Base-by-base conservation (phyloP, 2,329 filamentous ascomycete genomes). In the Albophoma yamanashiensis region DNA sequence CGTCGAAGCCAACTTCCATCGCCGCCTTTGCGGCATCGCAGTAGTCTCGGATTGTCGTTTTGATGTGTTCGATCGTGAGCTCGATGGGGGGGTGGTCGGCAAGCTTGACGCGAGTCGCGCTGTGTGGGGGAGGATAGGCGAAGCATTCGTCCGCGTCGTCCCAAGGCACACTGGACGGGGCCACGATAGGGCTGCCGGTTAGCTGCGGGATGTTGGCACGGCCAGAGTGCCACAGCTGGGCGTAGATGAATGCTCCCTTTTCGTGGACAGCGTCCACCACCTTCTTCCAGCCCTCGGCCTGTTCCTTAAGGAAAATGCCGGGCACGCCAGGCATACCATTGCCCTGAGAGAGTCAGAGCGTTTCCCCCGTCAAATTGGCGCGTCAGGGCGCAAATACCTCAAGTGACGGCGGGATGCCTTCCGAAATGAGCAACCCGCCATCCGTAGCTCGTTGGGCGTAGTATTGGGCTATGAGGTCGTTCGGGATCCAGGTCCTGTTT, bases 401-500 rank as follows among this genome's bases (percentile, higher is more conserved):
- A 55, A 76, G 61, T 14, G 78, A 79, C 63, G 81, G 82, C 59
- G 77, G 77, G 8, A 82, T 78, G 0, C 69, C 77, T 59, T 80
- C 77, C 2, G 72, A 72, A 57, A 80, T 73, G 25, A 80, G 63
- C 0, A 79, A 67, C 0, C 78, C 78, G 0, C 76, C 75, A 2
- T 69, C 63, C 0, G 71, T 74, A 7, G 75, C 72, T 4, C 78
- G 71, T 60, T 80, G 76, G 3, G 64, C 57, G 65, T 80, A 80
- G 67, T 80, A 78, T 60, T 50, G 47, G 73, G 72, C 70, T 25
- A 79, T 65, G 4, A 73, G 53, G n/a, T 74, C 68, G 62, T 75
- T 73, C n/a, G 76, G 71, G 70, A 78, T 69, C 73, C 80, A 83
- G 63, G 77, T 70, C 45, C 79, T 75, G 67, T 77, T 80, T 53